Conservation (phyloP, 177 flowering plant genomes). For the Vitis hybrid region DNA sequence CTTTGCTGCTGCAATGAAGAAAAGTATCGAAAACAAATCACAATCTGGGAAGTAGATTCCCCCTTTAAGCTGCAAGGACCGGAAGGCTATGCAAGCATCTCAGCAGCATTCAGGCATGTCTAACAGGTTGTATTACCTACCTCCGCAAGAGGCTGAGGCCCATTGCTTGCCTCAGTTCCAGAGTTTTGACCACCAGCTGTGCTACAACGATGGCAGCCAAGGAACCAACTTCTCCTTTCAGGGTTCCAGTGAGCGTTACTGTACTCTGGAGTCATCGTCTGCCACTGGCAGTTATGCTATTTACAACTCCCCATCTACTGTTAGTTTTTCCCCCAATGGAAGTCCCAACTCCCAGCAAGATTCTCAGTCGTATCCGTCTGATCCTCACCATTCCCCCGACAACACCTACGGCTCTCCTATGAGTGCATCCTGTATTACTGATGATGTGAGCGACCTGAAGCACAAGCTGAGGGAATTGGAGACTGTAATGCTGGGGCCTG, state of each 20-base stretch:
- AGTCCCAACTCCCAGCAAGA: slow-evolving; percentile 64
- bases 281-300: slow-evolving; percentile 21
- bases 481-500: slow-evolving; percentile 55
- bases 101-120: slow-evolving; percentile 33
- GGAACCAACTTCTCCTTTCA: slow-evolving; percentile 17
- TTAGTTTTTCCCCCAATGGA: slow-evolving; percentile 48
- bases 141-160: slow-evolving; percentile 34
- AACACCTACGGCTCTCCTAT: slow-evolving; percentile 47
- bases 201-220: slow-evolving; percentile 25
- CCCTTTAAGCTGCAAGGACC: too few species aligned
- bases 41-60: not conserved
- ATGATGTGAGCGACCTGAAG: slow-evolving; percentile 52
- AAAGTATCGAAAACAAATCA: not conserved
- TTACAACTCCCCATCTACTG: slow-evolving; percentile 41
- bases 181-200: slow-evolving; percentile 23
- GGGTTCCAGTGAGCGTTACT: slow-evolving; percentile 25
- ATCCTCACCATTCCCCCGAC: slow-evolving; percentile 45
- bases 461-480: slow-evolving; percentile 66
- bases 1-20: not conserved
- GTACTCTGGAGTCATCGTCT: slow-evolving; percentile 72
- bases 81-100: slow-evolving; percentile 24
- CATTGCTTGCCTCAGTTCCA: slow-evolving; percentile 35
- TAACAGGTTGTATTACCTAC: slow-evolving; percentile 28
- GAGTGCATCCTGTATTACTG: slow-evolving; percentile 56
- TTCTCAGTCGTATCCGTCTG: slow-evolving; percentile 42